phyloP scores from a whole-genome alignment of 75 land plant species.

The Cunninghamia lanceolata region DNA sequence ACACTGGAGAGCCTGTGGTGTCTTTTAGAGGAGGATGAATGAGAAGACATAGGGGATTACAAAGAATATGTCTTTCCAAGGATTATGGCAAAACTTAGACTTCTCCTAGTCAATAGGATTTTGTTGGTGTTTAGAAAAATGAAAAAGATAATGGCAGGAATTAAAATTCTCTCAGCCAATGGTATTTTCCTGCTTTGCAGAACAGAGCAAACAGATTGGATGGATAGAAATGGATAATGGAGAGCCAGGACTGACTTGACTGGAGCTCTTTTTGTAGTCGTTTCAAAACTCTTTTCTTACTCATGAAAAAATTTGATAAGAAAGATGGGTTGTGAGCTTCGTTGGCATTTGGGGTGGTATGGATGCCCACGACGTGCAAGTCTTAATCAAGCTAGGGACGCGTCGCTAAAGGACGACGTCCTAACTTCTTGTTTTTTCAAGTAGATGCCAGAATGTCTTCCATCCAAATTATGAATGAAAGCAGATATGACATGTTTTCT shows the following conservation, averaged over 20 bases:
- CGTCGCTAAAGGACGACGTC: not conserved
- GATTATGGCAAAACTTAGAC: not conserved
- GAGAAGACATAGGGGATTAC: not conserved
- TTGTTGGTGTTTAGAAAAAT: too few relatives aligned
- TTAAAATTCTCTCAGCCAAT: not conserved
- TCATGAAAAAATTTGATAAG: not conserved
- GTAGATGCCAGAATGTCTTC: too few relatives aligned
- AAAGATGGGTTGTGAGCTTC: not conserved
- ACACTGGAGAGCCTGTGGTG: conserved; percentile 22
- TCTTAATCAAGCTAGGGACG: not conserved
- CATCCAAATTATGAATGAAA: too few relatives aligned
- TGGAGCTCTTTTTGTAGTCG: not conserved
- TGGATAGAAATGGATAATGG: not conserved
- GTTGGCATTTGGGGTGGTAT: not conserved
- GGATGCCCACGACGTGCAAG: not conserved
- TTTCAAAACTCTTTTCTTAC: not conserved
- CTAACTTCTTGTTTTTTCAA: not conserved
- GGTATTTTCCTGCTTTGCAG: not conserved
- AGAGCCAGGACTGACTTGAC: not conserved
- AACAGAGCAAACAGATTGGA: not conserved
- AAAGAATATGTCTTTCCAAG: not conserved
- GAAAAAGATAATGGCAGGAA: not conserved
- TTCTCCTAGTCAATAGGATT: too few relatives aligned
- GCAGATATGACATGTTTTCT: too few relatives aligned
- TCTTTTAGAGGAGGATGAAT: not conserved